A percentile compares a stretch with the other conserved stretches of the same genome.
Conservation (phyloP, 352 stramenopile genomes). For the Phytophthora melonis region DNA sequence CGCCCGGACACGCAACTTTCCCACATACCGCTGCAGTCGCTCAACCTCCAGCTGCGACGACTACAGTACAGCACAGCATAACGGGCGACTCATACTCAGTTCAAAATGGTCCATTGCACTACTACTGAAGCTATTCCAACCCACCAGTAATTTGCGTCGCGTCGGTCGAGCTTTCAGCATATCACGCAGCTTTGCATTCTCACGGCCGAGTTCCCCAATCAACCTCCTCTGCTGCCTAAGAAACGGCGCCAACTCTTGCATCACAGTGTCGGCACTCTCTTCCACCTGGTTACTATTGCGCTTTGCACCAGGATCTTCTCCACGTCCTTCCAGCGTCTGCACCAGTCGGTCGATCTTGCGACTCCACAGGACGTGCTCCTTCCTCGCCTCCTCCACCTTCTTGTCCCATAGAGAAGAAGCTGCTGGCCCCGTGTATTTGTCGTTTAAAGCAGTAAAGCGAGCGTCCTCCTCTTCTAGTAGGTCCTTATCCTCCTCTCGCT, state of each 20-base stretch:
- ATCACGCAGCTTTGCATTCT: slow-evolving; percentile 45
- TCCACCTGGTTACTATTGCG: slow-evolving; percentile 11
- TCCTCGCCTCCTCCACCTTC: slow-evolving; percentile 20
- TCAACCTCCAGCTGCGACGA: slow-evolving; percentile 39
- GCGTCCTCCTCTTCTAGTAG: slow-evolving; percentile 11
- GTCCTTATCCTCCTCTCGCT: neutral
- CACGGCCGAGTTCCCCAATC: slow-evolving; percentile 30
- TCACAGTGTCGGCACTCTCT: neutral
- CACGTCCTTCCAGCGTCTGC: slow-evolving; percentile 13
- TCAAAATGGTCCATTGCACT: neutral
- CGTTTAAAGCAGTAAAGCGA: neutral
- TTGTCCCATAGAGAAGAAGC: slow-evolving; percentile 20
- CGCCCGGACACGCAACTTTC: slow-evolving; percentile 10
- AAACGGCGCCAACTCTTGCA: slow-evolving; percentile 29
- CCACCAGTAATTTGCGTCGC: slow-evolving; percentile 33
- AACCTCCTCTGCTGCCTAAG: slow-evolving; percentile 34
- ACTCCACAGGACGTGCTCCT: slow-evolving; percentile 21
- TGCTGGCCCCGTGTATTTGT: neutral
- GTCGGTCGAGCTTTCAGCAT: slow-evolving; percentile 41
- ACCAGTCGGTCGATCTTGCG: slow-evolving; percentile 33
- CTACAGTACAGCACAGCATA: slow-evolving; percentile 18
- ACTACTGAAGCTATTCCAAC: neutral
- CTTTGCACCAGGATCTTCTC: slow-evolving; percentile 3
- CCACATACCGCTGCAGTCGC: slow-evolving; percentile 26
- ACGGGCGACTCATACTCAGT: neutral